Conservation (phyloP, 129 eudicot genomes). For the Daucus carota region DH1_v3.0 NC_030384.2:38650001-38650500, state of each 20-base stretch:
- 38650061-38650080: slow-evolving; percentile 53
- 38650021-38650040: slow-evolving; percentile 44
- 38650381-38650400: slow-evolving; percentile 57
- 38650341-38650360: slow-evolving; percentile 67
- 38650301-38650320: slow-evolving; percentile 62
- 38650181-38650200: slow-evolving; percentile 91
- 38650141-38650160: slow-evolving; percentile 62
- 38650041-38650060: slow-evolving; percentile 52
- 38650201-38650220: slow-evolving; percentile 88
- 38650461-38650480: slow-evolving; percentile 66
- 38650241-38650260: slow-evolving; percentile 82
- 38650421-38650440: slow-evolving; percentile 82
- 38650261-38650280: slow-evolving; percentile 92
- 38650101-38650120: slow-evolving; percentile 70
- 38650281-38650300: slow-evolving; percentile 93
- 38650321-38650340: slow-evolving; percentile 60
- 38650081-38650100: slow-evolving; percentile 73
- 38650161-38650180: slow-evolving; percentile 65
- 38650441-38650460: slow-evolving; percentile 73
- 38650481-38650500: slow-evolving; percentile 76
- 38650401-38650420: slow-evolving; percentile 47
- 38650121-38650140: slow-evolving; percentile 62
- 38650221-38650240: slow-evolving; percentile 79
- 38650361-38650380: slow-evolving; percentile 96
- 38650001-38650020: slow-evolving; percentile 86